phyloP scores from a whole-genome alignment of 306 rosid genomes.

The Adenanthera pavonina region DNA sequence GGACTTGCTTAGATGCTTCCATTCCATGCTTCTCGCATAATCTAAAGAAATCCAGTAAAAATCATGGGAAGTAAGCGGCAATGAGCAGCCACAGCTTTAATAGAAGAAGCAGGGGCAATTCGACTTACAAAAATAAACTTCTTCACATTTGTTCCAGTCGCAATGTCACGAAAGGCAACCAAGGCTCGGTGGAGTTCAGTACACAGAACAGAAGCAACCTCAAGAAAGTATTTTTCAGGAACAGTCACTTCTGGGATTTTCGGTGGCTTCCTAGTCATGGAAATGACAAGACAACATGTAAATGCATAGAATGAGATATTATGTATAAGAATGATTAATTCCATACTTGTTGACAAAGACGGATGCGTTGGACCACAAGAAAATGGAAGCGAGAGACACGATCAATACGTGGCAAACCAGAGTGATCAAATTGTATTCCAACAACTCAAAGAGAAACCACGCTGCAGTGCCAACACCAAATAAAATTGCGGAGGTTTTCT shows the following conservation, averaged over 20 bases:
- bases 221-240: slow-evolving; percentile 57
- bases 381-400: slow-evolving; percentile 54
- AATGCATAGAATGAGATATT: slow-evolving; percentile 20
- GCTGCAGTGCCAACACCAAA: slow-evolving; percentile 73
- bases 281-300: slow-evolving; percentile 35
- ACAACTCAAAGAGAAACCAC: slow-evolving; percentile 77
- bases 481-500: slow-evolving; percentile 61
- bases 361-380: slow-evolving; percentile 79
- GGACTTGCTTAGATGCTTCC: slow-evolving; percentile 11
- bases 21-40: neutral
- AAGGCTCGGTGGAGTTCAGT: slow-evolving; percentile 59
- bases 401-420: slow-evolving; percentile 70
- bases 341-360: slow-evolving; percentile 73
- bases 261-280: slow-evolving; percentile 60
- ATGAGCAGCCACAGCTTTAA: slow-evolving; percentile 13
- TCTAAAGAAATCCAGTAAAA: slow-evolving; percentile 19
- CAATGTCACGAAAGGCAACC: slow-evolving; percentile 62
- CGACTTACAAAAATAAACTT: slow-evolving; percentile 64
- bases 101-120: slow-evolving; percentile 23
- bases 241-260: slow-evolving; percentile 61
- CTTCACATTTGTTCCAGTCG: slow-evolving; percentile 75
- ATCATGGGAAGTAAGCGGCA: neutral
- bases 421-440: slow-evolving; percentile 74
- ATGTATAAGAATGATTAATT: neutral
- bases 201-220: slow-evolving; percentile 55